Percentiles rank a stretch among this genome's conserved stretches.
Evolutionary conservation across 371 early-diverging fungal genomes (phyloP).

Genomic region (Mucor indicus): DNA sequence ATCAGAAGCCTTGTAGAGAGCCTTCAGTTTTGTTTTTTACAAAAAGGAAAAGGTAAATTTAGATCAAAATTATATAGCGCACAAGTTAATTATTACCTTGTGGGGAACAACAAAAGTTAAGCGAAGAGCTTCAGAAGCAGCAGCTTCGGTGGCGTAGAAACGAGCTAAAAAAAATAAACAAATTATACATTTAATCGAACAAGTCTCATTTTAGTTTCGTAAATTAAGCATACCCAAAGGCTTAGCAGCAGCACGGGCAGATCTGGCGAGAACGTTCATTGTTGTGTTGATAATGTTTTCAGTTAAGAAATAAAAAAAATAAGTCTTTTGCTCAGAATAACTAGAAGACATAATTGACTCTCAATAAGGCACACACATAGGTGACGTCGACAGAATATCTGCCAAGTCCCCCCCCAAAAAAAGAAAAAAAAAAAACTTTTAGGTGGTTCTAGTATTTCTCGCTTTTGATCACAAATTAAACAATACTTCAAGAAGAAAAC

Average conservation of each 20-base stretch:
- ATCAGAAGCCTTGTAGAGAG: constrained; percentile 72
- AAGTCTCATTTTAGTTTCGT: neutral
- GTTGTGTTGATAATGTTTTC: constrained; percentile 10
- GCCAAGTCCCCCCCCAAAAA: too few relatives aligned
- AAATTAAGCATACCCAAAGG: constrained; percentile 47
- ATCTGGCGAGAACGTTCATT: constrained; percentile 64
- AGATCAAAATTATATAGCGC: neutral
- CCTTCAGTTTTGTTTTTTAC: constrained; percentile 31
- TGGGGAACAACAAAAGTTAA: constrained; percentile 92
- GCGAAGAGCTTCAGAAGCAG: constrained; percentile 72
- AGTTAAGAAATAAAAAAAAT: constrained; percentile 17
- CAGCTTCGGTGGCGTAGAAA: constrained; percentile 76
- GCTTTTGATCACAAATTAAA: too few relatives aligned
- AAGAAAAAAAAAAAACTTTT: too few relatives aligned
- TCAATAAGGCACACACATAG: too few relatives aligned
- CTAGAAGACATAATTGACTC: too few relatives aligned
- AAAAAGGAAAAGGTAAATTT: neutral
- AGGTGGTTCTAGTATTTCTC: too few relatives aligned
- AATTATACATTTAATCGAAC: neutral
- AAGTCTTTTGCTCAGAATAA: constrained; percentile 14
- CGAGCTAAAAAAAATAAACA: constrained; percentile 42
- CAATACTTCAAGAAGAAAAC: too few relatives aligned
- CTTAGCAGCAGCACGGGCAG: constrained; percentile 51
- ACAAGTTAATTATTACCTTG: constrained; percentile 55
- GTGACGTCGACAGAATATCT: too few relatives aligned